Base-by-base conservation (phyloP, 768 basidiomycete genomes). In the Termitomyces sp. region DNA sequence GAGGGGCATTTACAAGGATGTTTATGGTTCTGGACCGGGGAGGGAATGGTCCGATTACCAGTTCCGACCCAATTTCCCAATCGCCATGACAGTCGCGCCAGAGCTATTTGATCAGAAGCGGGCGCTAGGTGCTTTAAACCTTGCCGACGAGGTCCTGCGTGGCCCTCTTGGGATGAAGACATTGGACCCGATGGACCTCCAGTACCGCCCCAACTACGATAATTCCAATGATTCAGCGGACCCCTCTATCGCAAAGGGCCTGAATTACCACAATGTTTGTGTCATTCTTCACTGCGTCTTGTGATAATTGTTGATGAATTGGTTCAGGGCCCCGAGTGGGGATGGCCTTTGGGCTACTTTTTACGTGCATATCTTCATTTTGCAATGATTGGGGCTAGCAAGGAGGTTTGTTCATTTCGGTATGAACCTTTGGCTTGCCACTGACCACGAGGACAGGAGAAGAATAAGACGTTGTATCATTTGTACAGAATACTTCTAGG, bases 21-120 rank as follows among this genome's bases (percentile, higher is more conserved):
- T 98, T 7, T 89, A 89, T 64, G 93, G 95, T 40, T 95, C 97
- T 12, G 92, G 92, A 0, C 68, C 79, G 48, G 90, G 87, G 10
- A 83, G 93, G 55, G 92, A 96, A 72, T 98, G 94, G 94, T 92
- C 94, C 5, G 95, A 99, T 73, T 99, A 98, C 71, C 97, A 98
- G 72, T 82, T 97, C 63, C 83, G 95, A 59, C 84, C 86, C 66
- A 97, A 98, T 73, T 96, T 94, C 79, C 88, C 95, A 4, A 89
- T 98, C 58, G 93, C 97, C 0, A 98, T 98, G 95, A 83, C 89
- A 2, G 95, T 98, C 45, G 97, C 97, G 1, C 96, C 96, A 9
- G 97, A 98, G 70, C 73, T 99, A 46, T 99, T 98, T 72, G 83
- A 93, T 53, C 82, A 83, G 9, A 70, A 81, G 52, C 89, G 90